phyloP scores from a whole-genome alignment of 2,329 filamentous ascomycete genomes.

The Mycosphaerella sp. region DNA sequence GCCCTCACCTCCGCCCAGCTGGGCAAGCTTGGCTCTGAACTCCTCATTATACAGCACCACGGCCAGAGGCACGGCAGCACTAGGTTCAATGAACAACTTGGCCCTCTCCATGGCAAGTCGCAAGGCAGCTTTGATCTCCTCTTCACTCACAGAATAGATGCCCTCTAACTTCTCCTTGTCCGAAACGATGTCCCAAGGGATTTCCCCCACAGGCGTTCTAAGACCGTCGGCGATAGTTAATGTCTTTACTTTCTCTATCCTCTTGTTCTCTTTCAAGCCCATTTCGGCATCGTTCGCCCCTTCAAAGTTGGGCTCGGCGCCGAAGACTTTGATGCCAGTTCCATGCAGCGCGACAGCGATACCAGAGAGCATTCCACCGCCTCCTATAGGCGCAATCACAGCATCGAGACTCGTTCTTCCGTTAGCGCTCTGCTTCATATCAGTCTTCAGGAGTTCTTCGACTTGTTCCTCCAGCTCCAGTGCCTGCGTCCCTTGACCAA shows the following conservation, averaged over 20 bases:
- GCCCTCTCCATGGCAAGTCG: constrained; percentile 74
- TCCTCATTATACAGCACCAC: constrained; percentile 80
- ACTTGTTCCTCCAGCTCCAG: constrained; percentile 77
- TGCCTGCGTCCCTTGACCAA: constrained; percentile 86
- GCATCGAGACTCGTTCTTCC: constrained; percentile 35
- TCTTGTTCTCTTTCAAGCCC: constrained; percentile 57
- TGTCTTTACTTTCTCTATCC: constrained; percentile 63
- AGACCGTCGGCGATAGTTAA: constrained; percentile 86
- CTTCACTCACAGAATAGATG: constrained; percentile 70
- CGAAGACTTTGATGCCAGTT: constrained; percentile 71
- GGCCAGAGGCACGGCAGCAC: constrained; percentile 75
- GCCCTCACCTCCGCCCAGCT: constrained; percentile 62
- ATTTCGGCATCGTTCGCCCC: constrained; percentile 77
- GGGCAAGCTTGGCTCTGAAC: constrained; percentile 64
- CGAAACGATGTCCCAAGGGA: constrained; percentile 73
- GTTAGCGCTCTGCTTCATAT: neutral
- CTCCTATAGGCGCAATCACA: constrained; percentile 75
- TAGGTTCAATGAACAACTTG: constrained; percentile 89
- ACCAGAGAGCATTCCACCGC: constrained; percentile 81
- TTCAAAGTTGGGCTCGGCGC: constrained; percentile 74
- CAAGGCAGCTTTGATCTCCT: constrained; percentile 73
- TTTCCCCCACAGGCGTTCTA: constrained; percentile 69
- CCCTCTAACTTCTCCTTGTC: constrained; percentile 62
- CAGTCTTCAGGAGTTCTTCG: constrained; percentile 42
- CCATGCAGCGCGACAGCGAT: constrained; percentile 69